phyloP scores from a whole-genome alignment of 2,329 filamentous ascomycete genomes.

The Fusarium dimerum region DNA sequence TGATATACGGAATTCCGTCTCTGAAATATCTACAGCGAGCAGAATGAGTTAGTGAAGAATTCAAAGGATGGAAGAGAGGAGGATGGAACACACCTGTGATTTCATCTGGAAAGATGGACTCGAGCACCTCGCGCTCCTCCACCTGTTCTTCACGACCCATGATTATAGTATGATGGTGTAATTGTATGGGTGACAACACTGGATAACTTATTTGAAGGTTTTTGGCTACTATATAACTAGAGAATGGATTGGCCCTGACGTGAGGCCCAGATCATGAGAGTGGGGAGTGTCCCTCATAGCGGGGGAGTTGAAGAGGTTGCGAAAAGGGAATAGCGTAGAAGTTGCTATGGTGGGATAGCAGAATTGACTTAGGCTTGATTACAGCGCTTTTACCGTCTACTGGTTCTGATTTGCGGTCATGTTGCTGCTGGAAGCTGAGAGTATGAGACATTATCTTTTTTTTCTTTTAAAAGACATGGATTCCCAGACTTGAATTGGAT shows the following conservation, averaged over 20 bases:
- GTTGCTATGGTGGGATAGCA: too few relatives aligned
- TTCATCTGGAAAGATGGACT: constrained; percentile 97
- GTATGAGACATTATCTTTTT: too few relatives aligned
- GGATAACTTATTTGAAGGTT: constrained; percentile 2
- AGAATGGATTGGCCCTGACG: constrained; percentile 13
- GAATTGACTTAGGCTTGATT: too few relatives aligned
- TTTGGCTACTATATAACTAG: not conserved
- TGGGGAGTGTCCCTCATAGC: constrained; percentile 29
- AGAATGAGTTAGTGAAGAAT: constrained; percentile 13
- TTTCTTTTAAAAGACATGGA: too few relatives aligned
- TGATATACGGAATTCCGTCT: constrained; percentile 83
- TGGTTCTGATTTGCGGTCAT: too few relatives aligned
- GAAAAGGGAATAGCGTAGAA: constrained; percentile 22
- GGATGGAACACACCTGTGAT: constrained; percentile 70
- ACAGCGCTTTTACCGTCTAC: too few relatives aligned
- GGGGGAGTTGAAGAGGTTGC: constrained; percentile 21
- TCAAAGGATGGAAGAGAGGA: not conserved
- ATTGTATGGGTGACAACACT: constrained; percentile 8
- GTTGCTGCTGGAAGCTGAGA: too few relatives aligned
- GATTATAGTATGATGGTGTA: constrained; percentile 4
- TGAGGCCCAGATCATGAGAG: constrained; percentile 20
- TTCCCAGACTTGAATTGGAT: too few relatives aligned
- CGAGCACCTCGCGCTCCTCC: constrained; percentile 96
- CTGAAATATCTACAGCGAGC: constrained; percentile 71
- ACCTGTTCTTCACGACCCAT: constrained; percentile 84